phyloP scores from a whole-genome alignment of 176 grass and related monocot genomes.

The Elaeis guineensis region DNA sequence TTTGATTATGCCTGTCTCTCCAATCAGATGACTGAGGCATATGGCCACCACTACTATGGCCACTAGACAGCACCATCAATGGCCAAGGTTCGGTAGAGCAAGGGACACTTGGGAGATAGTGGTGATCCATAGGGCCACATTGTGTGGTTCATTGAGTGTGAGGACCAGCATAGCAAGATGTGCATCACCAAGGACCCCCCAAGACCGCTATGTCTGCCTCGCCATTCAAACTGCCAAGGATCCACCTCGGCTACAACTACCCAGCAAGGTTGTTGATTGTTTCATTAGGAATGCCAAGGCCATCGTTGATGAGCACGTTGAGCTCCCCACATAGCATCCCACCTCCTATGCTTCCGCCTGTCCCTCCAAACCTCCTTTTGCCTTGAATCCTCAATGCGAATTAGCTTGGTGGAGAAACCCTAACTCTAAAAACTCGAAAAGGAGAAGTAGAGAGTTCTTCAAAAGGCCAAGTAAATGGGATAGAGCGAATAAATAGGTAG shows the following conservation, averaged over 20 bases:
- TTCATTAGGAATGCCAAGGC: conserved; percentile 17
- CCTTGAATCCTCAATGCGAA: conserved; percentile 16
- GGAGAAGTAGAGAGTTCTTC: too few species aligned
- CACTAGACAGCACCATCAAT: background rate
- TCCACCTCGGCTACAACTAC: conserved; percentile 14
- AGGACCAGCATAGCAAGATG: conserved; percentile 22
- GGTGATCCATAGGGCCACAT: conserved; percentile 11
- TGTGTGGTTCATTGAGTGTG: background rate
- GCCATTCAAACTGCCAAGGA: conserved; percentile 14
- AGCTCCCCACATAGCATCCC: conserved; percentile 6
- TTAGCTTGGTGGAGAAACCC: conserved; percentile 26
- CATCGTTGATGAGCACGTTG: conserved; percentile 2
- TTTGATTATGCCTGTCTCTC: conserved; percentile 9
- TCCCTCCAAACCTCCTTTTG: background rate
- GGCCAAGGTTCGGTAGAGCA: background rate
- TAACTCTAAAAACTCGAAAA: too few species aligned
- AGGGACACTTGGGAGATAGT: background rate
- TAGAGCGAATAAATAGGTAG: too few species aligned
- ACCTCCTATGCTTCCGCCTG: conserved; percentile 20
- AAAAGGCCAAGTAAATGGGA: too few species aligned
- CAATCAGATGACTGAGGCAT: background rate
- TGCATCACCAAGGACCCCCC: conserved; percentile 12
- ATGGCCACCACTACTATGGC: background rate
- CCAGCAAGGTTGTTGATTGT: conserved; percentile 16
- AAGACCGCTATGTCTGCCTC: conserved; percentile 7